A percentile compares a stretch with the other conserved stretches of the same genome.
Evolutionary conservation across 345 rosid species (phyloP).

Genomic region (Psidium friedrichsthalianum): DNA sequence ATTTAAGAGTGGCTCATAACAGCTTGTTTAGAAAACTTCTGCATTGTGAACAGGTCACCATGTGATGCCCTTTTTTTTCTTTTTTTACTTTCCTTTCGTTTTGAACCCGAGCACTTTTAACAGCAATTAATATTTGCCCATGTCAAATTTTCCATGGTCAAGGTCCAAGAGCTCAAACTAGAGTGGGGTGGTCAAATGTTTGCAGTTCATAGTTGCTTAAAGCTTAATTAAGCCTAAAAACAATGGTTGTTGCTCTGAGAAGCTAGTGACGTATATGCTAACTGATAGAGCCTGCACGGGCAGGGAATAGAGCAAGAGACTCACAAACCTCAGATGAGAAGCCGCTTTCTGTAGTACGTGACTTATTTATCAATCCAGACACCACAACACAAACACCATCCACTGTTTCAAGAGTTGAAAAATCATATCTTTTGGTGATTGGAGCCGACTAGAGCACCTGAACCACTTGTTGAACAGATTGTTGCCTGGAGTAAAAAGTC

Average conservation of each 20-base stretch:
- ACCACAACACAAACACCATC: constrained; percentile 47
- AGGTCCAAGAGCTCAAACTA: not conserved
- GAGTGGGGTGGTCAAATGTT: not conserved
- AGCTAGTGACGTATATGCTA: not conserved
- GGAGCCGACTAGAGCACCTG: constrained; percentile 69
- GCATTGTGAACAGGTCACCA: not conserved
- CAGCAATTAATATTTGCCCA: not conserved
- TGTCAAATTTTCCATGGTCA: not conserved
- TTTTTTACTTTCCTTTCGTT: not conserved
- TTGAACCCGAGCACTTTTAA: not conserved
- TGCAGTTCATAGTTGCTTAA: not conserved
- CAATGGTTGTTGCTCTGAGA: not conserved
- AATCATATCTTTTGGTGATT: constrained; percentile 39
- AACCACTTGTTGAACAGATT: constrained; percentile 14
- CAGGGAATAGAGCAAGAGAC: not conserved
- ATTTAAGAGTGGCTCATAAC: not conserved
- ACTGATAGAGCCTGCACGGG: not conserved
- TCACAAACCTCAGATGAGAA: constrained; percentile 46
- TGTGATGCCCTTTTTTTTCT: not conserved
- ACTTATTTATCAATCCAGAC: constrained; percentile 44
- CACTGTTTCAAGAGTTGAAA: constrained; percentile 55
- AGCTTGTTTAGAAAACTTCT: not conserved
- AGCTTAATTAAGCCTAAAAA: not conserved
- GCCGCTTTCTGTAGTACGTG: constrained; percentile 38
- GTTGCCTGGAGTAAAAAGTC: not conserved